A percentile compares a stretch with the other conserved stretches of the same genome.
These are phyloP conservation scores for Colletotrichum sansevieriae DNA, from an alignment of 2,329 filamentous ascomycete genomes.

Conservation along the genomic window DNA sequence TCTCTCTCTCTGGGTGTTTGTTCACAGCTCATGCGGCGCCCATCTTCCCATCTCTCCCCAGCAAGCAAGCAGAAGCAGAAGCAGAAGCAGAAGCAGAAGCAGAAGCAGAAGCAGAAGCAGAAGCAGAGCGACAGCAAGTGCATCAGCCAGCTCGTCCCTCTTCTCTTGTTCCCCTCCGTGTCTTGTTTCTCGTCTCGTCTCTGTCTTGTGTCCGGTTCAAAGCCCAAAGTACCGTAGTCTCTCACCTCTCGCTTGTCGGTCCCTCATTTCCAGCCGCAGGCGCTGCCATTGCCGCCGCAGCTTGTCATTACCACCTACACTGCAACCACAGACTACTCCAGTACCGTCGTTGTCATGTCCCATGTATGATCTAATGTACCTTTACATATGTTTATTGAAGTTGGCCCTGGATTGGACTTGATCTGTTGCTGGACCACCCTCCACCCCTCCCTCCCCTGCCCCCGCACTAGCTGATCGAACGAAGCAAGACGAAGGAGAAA, in stretches of 20 bases:
- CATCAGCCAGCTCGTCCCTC: slow-evolving; percentile 6
- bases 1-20: not conserved
- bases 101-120: slow-evolving; percentile 21
- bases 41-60: slow-evolving; percentile 17
- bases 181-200: slow-evolving; percentile 11
- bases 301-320: slow-evolving; percentile 32
- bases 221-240: slow-evolving; percentile 45
- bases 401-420: slow-evolving; percentile 32
- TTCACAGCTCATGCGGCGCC: slow-evolving; percentile 10
- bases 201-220: not conserved
- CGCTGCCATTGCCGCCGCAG: slow-evolving; percentile 39
- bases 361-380: slow-evolving; percentile 39
- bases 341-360: slow-evolving; percentile 21
- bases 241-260: slow-evolving; percentile 44
- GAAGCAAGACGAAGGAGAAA: slow-evolving; percentile 20
- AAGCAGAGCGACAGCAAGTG: slow-evolving; percentile 14
- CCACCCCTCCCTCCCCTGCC: slow-evolving; percentile 36
- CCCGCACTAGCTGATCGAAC: slow-evolving; percentile 39
- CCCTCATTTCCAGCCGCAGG: slow-evolving; percentile 52
- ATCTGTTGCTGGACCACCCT: slow-evolving; percentile 37
- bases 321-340: slow-evolving; percentile 13
- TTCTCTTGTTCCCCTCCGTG: slow-evolving; percentile 16
- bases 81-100: slow-evolving; percentile 21
- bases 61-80: slow-evolving; percentile 11
- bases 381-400: slow-evolving; percentile 32